phyloP scores from a whole-genome alignment of 2,329 filamentous ascomycete genomes.

The Calonectria crousiana region DNA sequence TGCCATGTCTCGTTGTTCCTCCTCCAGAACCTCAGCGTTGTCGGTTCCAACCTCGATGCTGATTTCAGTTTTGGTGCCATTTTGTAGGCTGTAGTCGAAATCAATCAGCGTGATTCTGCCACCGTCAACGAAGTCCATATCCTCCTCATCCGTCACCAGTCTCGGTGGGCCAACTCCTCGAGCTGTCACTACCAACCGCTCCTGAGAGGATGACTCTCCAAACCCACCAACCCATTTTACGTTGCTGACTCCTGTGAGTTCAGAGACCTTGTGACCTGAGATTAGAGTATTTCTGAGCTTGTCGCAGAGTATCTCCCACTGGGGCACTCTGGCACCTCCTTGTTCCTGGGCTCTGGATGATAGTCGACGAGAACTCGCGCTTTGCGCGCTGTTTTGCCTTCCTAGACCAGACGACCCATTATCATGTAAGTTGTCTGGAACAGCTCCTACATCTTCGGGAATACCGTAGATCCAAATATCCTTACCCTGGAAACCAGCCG shows the following conservation, averaged over 20 bases:
- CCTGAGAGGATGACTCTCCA: conserved; percentile 60
- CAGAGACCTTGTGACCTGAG: conserved; percentile 73
- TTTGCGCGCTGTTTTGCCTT: conserved; percentile 47
- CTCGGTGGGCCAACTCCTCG: conserved; percentile 74
- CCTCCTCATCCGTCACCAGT: conserved; percentile 75
- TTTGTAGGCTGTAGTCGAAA: conserved; percentile 72
- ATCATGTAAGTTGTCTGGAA: conserved; percentile 57
- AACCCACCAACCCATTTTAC: conserved; percentile 78
- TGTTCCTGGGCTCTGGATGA: conserved; percentile 47
- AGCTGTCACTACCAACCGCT: conserved; percentile 77
- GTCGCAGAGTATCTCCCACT: conserved; percentile 78
- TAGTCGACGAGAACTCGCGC: conserved; percentile 47
- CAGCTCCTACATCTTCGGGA: conserved; percentile 77
- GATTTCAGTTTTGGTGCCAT: conserved; percentile 69
- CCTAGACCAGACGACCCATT: conserved; percentile 43
- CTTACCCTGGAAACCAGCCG: conserved; percentile 78
- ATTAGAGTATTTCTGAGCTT: conserved; percentile 78
- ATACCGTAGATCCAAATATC: conserved; percentile 85
- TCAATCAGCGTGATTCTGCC: conserved; percentile 80
- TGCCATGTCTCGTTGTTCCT: conserved; percentile 80
- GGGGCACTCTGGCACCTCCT: conserved; percentile 61
- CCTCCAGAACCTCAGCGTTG: conserved; percentile 76
- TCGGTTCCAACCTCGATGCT: conserved; percentile 81
- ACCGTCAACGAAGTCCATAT: conserved; percentile 81
- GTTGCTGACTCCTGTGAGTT: conserved; percentile 74